Conservation (phyloP, 192 early-diverging fungal species). For the Coemansia sp. region DNA sequence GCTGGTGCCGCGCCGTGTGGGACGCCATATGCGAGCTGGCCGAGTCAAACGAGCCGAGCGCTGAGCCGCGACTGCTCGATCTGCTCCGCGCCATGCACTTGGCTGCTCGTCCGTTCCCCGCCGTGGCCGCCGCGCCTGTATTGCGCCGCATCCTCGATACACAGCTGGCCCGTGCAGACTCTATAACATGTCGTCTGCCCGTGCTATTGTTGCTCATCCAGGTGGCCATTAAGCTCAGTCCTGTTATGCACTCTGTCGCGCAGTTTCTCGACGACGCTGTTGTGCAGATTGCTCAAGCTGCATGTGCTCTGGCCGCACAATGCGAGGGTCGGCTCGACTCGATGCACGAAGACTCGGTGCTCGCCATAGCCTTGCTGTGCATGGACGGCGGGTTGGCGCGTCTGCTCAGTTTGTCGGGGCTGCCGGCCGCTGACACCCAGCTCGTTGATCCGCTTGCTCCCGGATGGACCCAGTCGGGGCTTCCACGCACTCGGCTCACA, state of each 20-base stretch:
- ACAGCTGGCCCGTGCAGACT: not conserved
- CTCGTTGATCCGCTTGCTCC: not conserved
- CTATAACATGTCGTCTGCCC: conserved; percentile 5
- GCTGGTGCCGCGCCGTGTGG: conserved; percentile 47
- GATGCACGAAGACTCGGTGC: conserved; percentile 10
- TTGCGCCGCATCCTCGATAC: conserved; percentile 17
- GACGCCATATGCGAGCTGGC: conserved; percentile 26
- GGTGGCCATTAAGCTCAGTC: conserved; percentile 23
- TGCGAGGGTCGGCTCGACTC: not conserved
- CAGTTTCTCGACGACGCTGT: conserved; percentile 22
- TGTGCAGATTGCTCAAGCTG: conserved; percentile 11
- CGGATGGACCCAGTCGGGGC: not conserved
- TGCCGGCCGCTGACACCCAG: not conserved
- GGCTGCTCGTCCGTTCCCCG: conserved; percentile 29
- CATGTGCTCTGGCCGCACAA: not conserved
- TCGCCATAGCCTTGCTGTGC: conserved; percentile 13
- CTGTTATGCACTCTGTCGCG: conserved; percentile 20
- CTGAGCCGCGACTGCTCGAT: conserved; percentile 18
- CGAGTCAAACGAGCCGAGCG: conserved; percentile 11
- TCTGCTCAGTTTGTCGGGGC: conserved; percentile 16
- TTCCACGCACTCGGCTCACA: not conserved
- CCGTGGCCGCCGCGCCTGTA: conserved; percentile 20
- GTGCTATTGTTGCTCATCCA: conserved; percentile 19
- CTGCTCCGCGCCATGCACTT: conserved; percentile 21
- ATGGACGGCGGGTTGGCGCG: conserved; percentile 24